Percentiles rank a stretch among this genome's conserved stretches.
Evolutionary conservation across 2,329 filamentous ascomycete species (phyloP).

Genomic region (Hymenoscyphus scutula): DNA sequence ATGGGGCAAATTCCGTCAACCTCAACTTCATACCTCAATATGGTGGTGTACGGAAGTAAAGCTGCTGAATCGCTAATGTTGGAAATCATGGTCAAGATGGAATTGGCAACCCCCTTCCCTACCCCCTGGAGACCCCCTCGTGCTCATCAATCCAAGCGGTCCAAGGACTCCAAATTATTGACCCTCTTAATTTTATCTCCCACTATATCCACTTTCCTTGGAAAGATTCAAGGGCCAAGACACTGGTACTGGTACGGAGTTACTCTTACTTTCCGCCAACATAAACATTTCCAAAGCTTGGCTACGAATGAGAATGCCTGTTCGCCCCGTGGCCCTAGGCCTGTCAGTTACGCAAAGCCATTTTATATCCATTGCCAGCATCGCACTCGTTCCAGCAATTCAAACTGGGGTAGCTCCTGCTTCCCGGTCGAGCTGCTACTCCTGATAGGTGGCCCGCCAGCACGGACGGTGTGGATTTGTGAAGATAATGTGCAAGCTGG

Average conservation of each 20-base stretch:
- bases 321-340: background rate
- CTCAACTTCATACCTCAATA: background rate
- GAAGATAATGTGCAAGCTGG: conserved; percentile 3
- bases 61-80: background rate
- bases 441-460: conserved; percentile 4
- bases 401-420: background rate
- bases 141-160: background rate
- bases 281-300: background rate
- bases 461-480: conserved; percentile 8
- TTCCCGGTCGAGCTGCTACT: background rate
- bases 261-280: conserved; percentile 1
- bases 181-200: no score
- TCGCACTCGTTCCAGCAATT: conserved; percentile 2
- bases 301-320: background rate
- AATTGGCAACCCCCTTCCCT: background rate
- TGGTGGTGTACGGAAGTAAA: background rate
- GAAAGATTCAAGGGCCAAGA: no score
- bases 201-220: no score
- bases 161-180: background rate
- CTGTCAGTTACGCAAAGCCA: conserved; percentile 2
- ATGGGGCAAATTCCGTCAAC: background rate
- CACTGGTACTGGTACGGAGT: no score
- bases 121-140: background rate
- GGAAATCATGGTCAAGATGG: background rate
- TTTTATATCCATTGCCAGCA: background rate